phyloP scores from a whole-genome alignment of 208 protist species.

The Wallacemonas sp. region DNA sequence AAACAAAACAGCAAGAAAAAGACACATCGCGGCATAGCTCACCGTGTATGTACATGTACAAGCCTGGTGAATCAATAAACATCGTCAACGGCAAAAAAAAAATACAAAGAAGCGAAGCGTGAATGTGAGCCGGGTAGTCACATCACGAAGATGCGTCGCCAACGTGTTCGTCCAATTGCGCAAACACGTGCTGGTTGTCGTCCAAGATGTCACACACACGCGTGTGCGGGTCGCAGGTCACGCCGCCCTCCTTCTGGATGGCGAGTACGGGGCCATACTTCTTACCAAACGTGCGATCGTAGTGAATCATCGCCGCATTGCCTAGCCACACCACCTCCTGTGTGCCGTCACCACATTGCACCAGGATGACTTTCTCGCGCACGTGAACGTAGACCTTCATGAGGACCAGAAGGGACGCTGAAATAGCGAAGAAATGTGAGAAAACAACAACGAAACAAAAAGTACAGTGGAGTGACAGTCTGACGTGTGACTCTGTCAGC shows the following conservation, averaged over 20 bases:
- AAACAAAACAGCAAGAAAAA: no score
- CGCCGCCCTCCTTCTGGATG: conserved; percentile 85
- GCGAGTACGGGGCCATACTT: conserved; percentile 61
- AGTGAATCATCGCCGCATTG: conserved; percentile 88
- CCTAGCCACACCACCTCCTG: conserved; percentile 84
- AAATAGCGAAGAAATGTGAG: background rate
- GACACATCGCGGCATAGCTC: no score
- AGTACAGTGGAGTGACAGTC: no score
- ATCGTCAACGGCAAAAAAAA: no score
- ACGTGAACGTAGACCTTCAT: conserved; percentile 89
- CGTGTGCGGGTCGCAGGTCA: conserved; percentile 61
- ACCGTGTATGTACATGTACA: no score
- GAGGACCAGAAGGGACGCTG: background rate
- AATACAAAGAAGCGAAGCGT: background rate
- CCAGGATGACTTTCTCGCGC: conserved; percentile 73
- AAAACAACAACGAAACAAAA: background rate
- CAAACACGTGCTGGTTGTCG: conserved; percentile 86
- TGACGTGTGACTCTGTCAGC: no score
- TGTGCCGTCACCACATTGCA: conserved; percentile 87
- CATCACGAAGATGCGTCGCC: conserved; percentile 11
- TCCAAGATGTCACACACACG: conserved; percentile 79
- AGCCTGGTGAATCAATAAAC: no score
- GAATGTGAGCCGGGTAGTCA: background rate
- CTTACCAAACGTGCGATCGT: conserved; percentile 74
- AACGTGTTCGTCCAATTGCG: conserved; percentile 40